phyloP scores from a whole-genome alignment of 371 early-diverging fungal genomes.

The Lichtheimia corymbifera region DNA sequence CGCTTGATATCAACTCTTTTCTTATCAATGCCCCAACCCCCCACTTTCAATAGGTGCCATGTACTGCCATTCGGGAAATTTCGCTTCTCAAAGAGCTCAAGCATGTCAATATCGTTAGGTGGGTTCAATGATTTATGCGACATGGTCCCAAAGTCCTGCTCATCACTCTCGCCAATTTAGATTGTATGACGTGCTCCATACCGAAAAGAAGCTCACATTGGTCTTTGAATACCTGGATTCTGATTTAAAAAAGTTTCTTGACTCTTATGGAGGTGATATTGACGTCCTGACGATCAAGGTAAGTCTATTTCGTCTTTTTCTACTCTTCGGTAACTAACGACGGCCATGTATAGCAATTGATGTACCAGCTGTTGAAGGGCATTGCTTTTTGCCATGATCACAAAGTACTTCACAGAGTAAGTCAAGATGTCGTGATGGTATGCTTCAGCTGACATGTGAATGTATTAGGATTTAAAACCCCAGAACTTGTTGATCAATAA shows the following conservation, averaged over 20 bases:
- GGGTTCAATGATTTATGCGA: constrained; percentile 2
- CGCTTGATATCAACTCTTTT: not conserved
- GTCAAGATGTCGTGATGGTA: not conserved
- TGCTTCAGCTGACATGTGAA: not conserved
- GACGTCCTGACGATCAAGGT: constrained; percentile 79
- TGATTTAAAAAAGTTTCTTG: constrained; percentile 92
- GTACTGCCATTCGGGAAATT: constrained; percentile 98
- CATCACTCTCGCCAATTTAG: constrained; percentile 30
- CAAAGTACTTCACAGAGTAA: constrained; percentile 79
- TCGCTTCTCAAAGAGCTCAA: constrained; percentile 92
- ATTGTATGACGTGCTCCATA: constrained; percentile 94
- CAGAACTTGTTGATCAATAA: constrained; percentile 80
- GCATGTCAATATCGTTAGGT: constrained; percentile 95
- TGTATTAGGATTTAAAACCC: constrained; percentile 82
- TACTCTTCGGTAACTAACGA: constrained; percentile 2
- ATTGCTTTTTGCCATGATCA: constrained; percentile 81
- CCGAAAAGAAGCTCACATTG: constrained; percentile 90
- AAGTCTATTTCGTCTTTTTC: too few species aligned
- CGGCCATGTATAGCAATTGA: constrained; percentile 56
- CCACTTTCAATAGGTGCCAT: constrained; percentile 78
- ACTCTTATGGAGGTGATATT: constrained; percentile 80
- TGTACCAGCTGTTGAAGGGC: constrained; percentile 85
- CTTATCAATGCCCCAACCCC: not conserved
- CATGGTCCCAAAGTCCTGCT: not conserved
- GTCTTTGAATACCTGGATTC: constrained; percentile 96